phyloP scores from a whole-genome alignment of 1,284 basidiomycete genomes.

The Sporisorium iseilematis-ciliati region DNA sequence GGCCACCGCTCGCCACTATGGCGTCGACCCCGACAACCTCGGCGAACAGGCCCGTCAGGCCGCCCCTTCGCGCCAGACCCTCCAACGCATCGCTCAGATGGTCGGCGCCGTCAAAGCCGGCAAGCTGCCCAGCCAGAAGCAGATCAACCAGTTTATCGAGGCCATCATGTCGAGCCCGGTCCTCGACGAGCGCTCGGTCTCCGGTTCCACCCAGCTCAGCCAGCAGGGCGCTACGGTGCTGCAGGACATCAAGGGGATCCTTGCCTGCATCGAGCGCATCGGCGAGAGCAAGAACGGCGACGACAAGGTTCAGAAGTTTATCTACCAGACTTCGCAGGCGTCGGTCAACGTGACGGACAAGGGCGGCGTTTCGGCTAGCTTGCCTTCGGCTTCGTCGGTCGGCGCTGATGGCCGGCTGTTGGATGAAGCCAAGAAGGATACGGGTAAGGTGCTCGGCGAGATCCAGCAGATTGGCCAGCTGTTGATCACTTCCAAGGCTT shows the following conservation, averaged over 20 bases:
- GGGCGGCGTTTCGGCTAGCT: slow-evolving; percentile 28
- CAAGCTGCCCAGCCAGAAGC: slow-evolving; percentile 54
- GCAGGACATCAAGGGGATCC: slow-evolving; percentile 54
- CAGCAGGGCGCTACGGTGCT: slow-evolving; percentile 51
- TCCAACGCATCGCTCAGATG: slow-evolving; percentile 49
- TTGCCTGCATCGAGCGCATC: slow-evolving; percentile 54
- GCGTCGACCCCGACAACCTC: slow-evolving; percentile 48
- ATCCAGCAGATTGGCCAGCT: slow-evolving; percentile 71
- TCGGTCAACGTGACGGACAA: slow-evolving; percentile 56
- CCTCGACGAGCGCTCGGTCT: slow-evolving; percentile 49
- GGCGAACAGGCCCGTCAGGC: slow-evolving; percentile 30
- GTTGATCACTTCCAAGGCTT: slow-evolving; percentile 71
- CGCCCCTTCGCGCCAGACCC: slow-evolving; percentile 46
- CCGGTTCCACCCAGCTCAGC: slow-evolving; percentile 51
- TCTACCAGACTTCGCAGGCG: slow-evolving; percentile 67
- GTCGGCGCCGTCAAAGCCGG: slow-evolving; percentile 53
- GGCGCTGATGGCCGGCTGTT: slow-evolving; percentile 66
- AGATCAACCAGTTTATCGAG: slow-evolving; percentile 52
- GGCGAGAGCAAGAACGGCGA: slow-evolving; percentile 64
- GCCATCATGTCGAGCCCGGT: slow-evolving; percentile 50
- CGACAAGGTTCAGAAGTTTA: slow-evolving; percentile 71
- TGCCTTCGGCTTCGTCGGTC: slow-evolving; percentile 36
- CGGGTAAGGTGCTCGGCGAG: slow-evolving; percentile 69
- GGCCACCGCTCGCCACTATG: slow-evolving; percentile 40
- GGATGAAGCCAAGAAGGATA: slow-evolving; percentile 67